Evolutionary conservation across 495 filamentous ascomycete species (phyloP).

Genomic region (Parachaetomium inaequale): DNA sequence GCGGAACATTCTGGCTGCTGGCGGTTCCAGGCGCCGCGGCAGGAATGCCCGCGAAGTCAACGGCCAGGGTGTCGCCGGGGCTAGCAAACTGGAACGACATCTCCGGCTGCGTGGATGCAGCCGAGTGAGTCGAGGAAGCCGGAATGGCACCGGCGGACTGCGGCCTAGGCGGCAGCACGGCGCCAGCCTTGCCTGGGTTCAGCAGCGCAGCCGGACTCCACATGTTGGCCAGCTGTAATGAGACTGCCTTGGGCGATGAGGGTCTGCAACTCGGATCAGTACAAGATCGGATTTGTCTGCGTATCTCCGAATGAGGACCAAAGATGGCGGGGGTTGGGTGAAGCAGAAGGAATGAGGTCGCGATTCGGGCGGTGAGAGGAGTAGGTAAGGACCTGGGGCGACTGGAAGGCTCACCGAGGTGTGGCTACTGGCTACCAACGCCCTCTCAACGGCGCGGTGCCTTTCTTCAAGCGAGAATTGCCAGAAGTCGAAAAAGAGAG

Average conservation of each 20-base stretch:
- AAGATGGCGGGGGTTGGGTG: not conserved
- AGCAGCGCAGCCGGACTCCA: constrained; percentile 29
- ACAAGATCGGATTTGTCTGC: not conserved
- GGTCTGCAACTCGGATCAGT: constrained; percentile 6
- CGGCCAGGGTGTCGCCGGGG: constrained; percentile 26
- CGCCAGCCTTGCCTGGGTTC: constrained; percentile 26
- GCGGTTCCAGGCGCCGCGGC: not conserved
- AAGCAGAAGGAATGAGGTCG: not conserved
- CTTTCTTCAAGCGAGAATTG: not conserved
- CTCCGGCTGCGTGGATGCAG: constrained; percentile 1
- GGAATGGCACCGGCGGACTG: constrained; percentile 18
- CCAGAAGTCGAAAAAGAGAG: not conserved
- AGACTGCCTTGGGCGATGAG: not conserved
- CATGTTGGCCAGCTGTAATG: constrained; percentile 21
- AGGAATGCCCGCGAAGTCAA: constrained; percentile 22
- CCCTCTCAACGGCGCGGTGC: not conserved
- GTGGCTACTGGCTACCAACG: constrained; percentile 2
- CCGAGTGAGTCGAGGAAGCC: not conserved
- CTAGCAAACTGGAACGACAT: constrained; percentile 44
- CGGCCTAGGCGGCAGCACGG: constrained; percentile 9
- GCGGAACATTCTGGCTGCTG: constrained; percentile 2
- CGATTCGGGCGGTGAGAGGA: constrained; percentile 8
- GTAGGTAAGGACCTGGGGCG: not conserved
- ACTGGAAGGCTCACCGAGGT: constrained; percentile 11
- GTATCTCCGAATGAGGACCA: not conserved